Percentiles rank a stretch among this genome's conserved stretches.
Evolutionary conservation across 495 filamentous ascomycete genomes (phyloP).

Genomic region (Talaromyces nanjingensis): DNA sequence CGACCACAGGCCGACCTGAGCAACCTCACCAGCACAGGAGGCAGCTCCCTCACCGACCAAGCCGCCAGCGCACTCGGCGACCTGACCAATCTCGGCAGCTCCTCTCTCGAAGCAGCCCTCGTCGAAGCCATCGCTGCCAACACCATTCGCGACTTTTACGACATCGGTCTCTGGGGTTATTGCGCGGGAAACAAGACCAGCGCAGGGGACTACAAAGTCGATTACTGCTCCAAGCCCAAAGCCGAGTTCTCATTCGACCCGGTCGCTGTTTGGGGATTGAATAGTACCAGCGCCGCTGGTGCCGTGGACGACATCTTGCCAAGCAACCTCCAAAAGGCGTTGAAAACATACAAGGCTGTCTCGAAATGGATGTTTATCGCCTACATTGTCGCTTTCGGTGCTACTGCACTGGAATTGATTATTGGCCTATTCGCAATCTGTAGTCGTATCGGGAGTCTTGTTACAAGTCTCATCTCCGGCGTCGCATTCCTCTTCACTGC

Average conservation of each 20-base stretch:
- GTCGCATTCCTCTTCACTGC: slow-evolving; percentile 50
- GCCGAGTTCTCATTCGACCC: slow-evolving; percentile 74
- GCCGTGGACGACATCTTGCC: slow-evolving; percentile 51
- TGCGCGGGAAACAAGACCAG: slow-evolving; percentile 60
- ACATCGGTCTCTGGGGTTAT: slow-evolving; percentile 80
- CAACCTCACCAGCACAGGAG: slow-evolving; percentile 26
- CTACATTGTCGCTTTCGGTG: slow-evolving; percentile 61
- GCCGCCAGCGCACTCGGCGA: slow-evolving; percentile 11
- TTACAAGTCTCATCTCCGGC: slow-evolving; percentile 67
- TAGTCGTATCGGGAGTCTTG: slow-evolving; percentile 62
- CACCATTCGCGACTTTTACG: slow-evolving; percentile 69
- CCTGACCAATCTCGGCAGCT: slow-evolving; percentile 23
- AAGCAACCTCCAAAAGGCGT: slow-evolving; percentile 51
- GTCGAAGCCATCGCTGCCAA: slow-evolving; percentile 37
- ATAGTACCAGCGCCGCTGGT: slow-evolving; percentile 41
- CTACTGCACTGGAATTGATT: slow-evolving; percentile 61
- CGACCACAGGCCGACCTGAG: slow-evolving; percentile 28
- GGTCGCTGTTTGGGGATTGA: slow-evolving; percentile 52
- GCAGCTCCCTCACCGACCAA: slow-evolving; percentile 16
- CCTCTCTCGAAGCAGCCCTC: slow-evolving; percentile 25
- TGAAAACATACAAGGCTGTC: slow-evolving; percentile 65
- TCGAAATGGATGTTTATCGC: slow-evolving; percentile 75
- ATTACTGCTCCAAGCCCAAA: slow-evolving; percentile 50
- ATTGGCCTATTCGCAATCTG: slow-evolving; percentile 65
- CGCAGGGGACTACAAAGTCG: slow-evolving; percentile 26